phyloP scores from a whole-genome alignment of 2,329 filamentous ascomycete genomes.

The Clarireedia homoeocarpa region DNA sequence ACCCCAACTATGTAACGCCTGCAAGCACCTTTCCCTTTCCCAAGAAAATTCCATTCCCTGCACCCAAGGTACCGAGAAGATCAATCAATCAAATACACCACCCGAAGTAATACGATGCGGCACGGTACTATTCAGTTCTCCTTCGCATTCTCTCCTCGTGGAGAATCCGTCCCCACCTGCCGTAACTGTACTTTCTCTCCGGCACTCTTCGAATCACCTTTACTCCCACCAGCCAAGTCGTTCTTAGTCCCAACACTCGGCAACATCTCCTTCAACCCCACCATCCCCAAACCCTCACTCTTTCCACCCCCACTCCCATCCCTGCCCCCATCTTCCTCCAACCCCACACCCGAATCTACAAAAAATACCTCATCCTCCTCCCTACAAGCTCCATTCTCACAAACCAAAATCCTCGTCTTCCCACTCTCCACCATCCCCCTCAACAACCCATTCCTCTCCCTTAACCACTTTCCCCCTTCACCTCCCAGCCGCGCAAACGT shows the following conservation, averaged over 20 bases:
- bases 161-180: background rate
- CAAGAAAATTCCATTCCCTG: too few species aligned
- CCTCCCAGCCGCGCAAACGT: constrained; percentile 22
- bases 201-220: background rate
- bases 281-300: background rate
- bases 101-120: background rate
- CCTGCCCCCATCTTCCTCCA: background rate
- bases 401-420: constrained; percentile 37
- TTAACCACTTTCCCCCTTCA: constrained; percentile 36
- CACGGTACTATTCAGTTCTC: background rate
- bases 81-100: background rate
- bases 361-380: constrained; percentile 27
- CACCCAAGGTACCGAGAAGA: background rate
- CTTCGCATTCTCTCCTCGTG: background rate
- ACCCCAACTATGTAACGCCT: too few species aligned
- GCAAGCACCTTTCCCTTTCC: too few species aligned
- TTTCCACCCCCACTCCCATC: background rate
- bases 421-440: constrained; percentile 28
- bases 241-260: background rate
- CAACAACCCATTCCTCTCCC: constrained; percentile 38
- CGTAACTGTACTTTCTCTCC: background rate
- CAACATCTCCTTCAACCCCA: background rate
- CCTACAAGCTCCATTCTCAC: constrained; percentile 38
- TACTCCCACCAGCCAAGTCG: background rate
- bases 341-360: background rate